Conservation (phyloP, 129 eudicot species). For the Centrapalus pauciflorus region DNA sequence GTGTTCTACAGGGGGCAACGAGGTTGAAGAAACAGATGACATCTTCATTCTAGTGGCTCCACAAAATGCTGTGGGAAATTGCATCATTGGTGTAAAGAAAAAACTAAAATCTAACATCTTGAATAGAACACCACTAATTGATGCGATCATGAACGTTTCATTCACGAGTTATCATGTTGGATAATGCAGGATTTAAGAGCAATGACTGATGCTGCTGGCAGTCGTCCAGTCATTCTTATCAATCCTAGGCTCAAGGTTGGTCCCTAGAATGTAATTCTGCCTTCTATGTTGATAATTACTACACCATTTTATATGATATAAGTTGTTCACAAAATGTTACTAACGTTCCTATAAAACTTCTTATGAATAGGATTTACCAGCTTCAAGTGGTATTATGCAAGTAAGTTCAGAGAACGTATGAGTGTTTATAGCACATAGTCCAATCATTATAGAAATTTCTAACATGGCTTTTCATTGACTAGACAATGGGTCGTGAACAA, state of each 20-base stretch:
- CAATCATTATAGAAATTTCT: slow-evolving; percentile 7
- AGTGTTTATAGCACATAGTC: not conserved
- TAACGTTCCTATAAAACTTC: slow-evolving; percentile 16
- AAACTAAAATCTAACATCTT: not conserved
- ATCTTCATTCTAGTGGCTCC: slow-evolving; percentile 97
- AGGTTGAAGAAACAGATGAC: slow-evolving; percentile 90
- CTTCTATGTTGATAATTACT: not conserved
- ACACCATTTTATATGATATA: not conserved
- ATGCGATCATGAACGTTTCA: not conserved
- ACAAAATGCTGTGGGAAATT: slow-evolving; percentile 98
- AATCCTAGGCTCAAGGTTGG: slow-evolving; percentile 93
- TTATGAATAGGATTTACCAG: slow-evolving; percentile 80
- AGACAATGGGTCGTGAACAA: slow-evolving; percentile 98
- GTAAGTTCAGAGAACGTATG: slow-evolving; percentile 42
- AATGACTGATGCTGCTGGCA: slow-evolving; percentile 98
- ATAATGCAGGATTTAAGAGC: slow-evolving; percentile 86
- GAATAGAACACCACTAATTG: not conserved
- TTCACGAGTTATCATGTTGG: slow-evolving; percentile 19
- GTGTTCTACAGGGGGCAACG: slow-evolving; percentile 60
- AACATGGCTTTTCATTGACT: slow-evolving; percentile 19
- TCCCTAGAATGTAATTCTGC: not conserved
- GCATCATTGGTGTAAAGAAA: slow-evolving; percentile 84
- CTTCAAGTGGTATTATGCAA: slow-evolving; percentile 97
- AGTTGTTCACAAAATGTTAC: slow-evolving; percentile 5
- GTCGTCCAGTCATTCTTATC: slow-evolving; percentile 88